Evolutionary conservation across 2,329 filamentous ascomycete genomes (phyloP), one percentile per base, ranked within the genome.

Genomic region (Trichoderma aggressivum): DNA sequence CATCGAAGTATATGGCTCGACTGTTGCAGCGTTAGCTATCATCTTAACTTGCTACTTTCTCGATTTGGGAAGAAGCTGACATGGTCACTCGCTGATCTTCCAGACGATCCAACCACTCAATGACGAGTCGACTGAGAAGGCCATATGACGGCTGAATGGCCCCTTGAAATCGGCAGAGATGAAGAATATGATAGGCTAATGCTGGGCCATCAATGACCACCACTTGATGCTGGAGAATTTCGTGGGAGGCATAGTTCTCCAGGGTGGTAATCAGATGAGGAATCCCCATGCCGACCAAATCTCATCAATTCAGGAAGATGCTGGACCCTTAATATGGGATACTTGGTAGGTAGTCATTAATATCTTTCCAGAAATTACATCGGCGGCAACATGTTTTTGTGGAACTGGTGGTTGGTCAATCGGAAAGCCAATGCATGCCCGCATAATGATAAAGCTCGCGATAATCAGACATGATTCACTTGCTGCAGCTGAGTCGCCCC

Each of bases 1-100:
- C 94, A 79, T 98, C 95, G 76, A 98, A 98, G 78, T 91, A 94
- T 67, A 98, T 92, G 60, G 86, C 88, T 71, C 88, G 82, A 59
- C 79, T 79, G 73, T 30, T 74, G 62, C 65, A 18, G 53, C 67
- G 74, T 73, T 47, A 72, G 70, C 28, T 8, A 55, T 14, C 26
- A 7, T 39, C 32, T 43, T 24, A 14, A 32, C n/a, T 8, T 21
- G 10, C 21, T 28, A 14, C 8, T 7, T 30, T 28, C 12, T 34
- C 47, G 16, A 16, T 16, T 53, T 53, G 16, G 30, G 4, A 32
- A 62, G 18, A 72, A 24, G 75, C 76, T 80, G 84, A 95, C 93
- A 96, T 86, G 59, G 81, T 81, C 63, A 92, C 85, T 67, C 87
- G 84, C 71, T 85, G 84, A 3, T 76, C 76, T 63, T 84, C 82